Conservation (phyloP, 2,329 filamentous ascomycete genomes). For the Colletotrichum cuscutae region DNA sequence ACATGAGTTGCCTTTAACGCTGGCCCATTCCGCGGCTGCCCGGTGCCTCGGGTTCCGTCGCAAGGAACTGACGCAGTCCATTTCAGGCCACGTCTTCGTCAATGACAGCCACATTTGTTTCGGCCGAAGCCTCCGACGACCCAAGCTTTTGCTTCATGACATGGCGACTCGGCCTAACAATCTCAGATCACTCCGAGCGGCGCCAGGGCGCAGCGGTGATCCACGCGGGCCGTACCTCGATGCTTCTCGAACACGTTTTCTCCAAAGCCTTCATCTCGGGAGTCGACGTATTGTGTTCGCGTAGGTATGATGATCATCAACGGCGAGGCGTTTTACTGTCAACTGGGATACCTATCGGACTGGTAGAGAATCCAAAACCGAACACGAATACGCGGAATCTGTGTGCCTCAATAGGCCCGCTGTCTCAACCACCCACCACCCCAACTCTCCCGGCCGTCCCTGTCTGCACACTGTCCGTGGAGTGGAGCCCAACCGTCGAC, state of each 20-base stretch:
- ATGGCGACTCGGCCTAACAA: not conserved
- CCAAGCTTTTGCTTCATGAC: not conserved
- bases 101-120: conserved; percentile 30
- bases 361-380: not conserved
- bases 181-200: not conserved
- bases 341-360: not conserved
- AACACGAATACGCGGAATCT: conserved; percentile 23
- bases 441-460: conserved; percentile 20
- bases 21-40: not conserved
- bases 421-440: not conserved
- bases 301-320: not conserved
- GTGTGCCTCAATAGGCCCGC: not conserved
- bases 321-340: not conserved
- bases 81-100: conserved; percentile 2
- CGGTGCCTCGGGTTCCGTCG: conserved; percentile 21
- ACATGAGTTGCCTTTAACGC: not conserved
- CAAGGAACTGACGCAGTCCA: conserved; percentile 11
- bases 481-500: not conserved
- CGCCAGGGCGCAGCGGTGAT: not conserved
- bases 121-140: not conserved
- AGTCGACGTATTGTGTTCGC: not conserved
- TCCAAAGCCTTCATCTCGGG: not conserved
- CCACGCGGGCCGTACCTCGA: conserved; percentile 5
- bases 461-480: not conserved
- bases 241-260: not conserved